These are phyloP conservation scores for Carallia pectinifolia DNA, from an alignment of 345 rosid species.

Conservation along the genomic window DNA sequence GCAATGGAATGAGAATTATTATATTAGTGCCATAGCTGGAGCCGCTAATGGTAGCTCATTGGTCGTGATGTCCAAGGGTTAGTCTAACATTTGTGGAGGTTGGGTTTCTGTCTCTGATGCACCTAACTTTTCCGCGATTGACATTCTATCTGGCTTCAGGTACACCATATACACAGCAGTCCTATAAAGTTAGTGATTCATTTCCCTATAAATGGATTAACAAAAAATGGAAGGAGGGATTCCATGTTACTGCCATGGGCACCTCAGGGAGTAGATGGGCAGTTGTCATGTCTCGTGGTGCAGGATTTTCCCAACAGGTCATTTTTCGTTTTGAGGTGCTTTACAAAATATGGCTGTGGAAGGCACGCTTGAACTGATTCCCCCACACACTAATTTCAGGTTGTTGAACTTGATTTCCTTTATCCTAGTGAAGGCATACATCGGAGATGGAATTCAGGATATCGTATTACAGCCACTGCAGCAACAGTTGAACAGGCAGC, in stretches of 20 bases:
- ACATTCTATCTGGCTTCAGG: conserved; percentile 15
- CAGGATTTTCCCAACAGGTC: conserved; percentile 12
- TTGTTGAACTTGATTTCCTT: conserved; percentile 11
- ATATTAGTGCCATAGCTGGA: conserved; percentile 87
- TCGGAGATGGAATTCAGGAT: conserved; percentile 11
- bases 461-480: conserved; percentile 5
- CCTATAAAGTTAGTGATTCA: conserved; percentile 19
- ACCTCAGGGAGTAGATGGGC: conserved; percentile 27
- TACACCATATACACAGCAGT: conserved; percentile 22
- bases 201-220: conserved; percentile 31
- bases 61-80: conserved; percentile 97
- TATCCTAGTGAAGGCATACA: conserved; percentile 12
- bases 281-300: conserved; percentile 23
- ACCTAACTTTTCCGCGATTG: not conserved
- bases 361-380: not conserved
- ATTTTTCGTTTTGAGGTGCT: not conserved
- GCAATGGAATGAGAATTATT: conserved; percentile 88
- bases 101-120: not conserved
- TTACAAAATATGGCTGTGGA: not conserved
- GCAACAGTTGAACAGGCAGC: conserved; percentile 8
- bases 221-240: conserved; percentile 31
- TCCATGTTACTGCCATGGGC: conserved; percentile 25
- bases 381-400: conserved; percentile 16
- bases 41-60: conserved; percentile 79
- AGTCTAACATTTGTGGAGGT: not conserved